Evolutionary conservation across 805 yeast species (phyloP).

Genomic region (Metschnikowia gelsemii): DNA sequence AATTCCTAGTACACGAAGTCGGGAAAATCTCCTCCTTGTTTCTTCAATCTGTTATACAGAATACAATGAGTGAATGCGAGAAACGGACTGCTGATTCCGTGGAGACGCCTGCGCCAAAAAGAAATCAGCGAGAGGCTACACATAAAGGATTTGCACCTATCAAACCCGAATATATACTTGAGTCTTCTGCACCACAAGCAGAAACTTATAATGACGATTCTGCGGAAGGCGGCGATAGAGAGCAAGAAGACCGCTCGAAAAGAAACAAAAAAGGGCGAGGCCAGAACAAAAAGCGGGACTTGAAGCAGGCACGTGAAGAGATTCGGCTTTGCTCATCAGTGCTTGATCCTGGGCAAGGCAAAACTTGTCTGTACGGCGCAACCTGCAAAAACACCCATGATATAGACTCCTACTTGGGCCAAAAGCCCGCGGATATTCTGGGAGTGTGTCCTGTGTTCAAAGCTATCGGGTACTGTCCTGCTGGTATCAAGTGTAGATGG

Average conservation of each 20-base stretch:
- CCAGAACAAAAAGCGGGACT: conserved; percentile 80
- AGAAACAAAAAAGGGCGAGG: conserved; percentile 60
- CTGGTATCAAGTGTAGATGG: conserved; percentile 93
- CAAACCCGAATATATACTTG: conserved; percentile 65
- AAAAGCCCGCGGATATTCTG: conserved; percentile 69
- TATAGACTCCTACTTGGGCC: conserved; percentile 56
- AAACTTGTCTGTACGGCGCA: conserved; percentile 62
- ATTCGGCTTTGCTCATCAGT: conserved; percentile 64
- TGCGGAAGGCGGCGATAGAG: conserved; percentile 45
- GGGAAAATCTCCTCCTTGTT: no score
- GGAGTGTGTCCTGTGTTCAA: conserved; percentile 83
- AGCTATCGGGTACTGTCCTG: conserved; percentile 86
- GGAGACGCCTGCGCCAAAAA: conserved; percentile 21
- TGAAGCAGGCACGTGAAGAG: conserved; percentile 64
- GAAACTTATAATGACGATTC: conserved; percentile 44
- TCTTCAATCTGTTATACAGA: no score
- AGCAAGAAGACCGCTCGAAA: conserved; percentile 24
- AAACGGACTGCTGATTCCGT: conserved; percentile 22
- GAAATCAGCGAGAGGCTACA: conserved; percentile 17
- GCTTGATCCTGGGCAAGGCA: conserved; percentile 51
- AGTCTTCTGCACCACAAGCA: conserved; percentile 38
- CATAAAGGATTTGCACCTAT: conserved; percentile 71
- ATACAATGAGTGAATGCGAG: conserved; percentile 15
- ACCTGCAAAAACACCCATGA: conserved; percentile 80
- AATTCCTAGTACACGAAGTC: no score